A percentile compares a stretch with the other conserved stretches of the same genome.
These are phyloP conservation scores for Diaporthe sp. DNA, from an alignment of 2,329 filamentous ascomycete species.

Conservation along the genomic window DNA sequence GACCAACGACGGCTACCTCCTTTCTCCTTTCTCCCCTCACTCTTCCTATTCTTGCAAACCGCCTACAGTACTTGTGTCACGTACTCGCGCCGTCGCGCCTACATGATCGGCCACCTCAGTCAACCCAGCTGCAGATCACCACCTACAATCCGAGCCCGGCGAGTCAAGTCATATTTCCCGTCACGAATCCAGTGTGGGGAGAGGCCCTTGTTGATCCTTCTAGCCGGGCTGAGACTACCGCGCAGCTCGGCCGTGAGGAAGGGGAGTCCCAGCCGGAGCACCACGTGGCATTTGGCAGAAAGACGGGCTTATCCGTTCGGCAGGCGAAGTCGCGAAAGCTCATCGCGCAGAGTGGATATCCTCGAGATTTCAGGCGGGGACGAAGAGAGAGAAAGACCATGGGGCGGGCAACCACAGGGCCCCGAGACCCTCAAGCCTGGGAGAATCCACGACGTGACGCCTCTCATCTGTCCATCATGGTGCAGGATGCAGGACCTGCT, in stretches of 20 bases:
- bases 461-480: neutral
- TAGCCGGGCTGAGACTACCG: neutral
- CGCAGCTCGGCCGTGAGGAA: constrained; percentile 12
- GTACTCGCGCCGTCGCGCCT: neutral
- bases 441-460: neutral
- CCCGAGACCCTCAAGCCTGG: constrained; percentile 1
- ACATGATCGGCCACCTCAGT: neutral
- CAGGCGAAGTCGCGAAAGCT: neutral
- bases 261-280: constrained; percentile 3
- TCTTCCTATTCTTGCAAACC: neutral
- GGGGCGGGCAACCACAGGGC: neutral
- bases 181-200: constrained; percentile 6
- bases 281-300: constrained; percentile 2
- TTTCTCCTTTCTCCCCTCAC: neutral
- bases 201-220: constrained; percentile 8
- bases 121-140: constrained; percentile 20
- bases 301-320: constrained; percentile 8
- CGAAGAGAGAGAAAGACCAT: neutral
- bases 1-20: neutral
- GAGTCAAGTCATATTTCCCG: constrained; percentile 15
- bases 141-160: neutral
- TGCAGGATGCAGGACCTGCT: neutral
- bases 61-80: neutral
- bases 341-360: neutral
- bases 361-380: neutral